A percentile compares a stretch with the other conserved stretches of the same genome.
Evolutionary conservation across 768 basidiomycete genomes (phyloP).

Genomic region (Paxillus rubicundulus): DNA sequence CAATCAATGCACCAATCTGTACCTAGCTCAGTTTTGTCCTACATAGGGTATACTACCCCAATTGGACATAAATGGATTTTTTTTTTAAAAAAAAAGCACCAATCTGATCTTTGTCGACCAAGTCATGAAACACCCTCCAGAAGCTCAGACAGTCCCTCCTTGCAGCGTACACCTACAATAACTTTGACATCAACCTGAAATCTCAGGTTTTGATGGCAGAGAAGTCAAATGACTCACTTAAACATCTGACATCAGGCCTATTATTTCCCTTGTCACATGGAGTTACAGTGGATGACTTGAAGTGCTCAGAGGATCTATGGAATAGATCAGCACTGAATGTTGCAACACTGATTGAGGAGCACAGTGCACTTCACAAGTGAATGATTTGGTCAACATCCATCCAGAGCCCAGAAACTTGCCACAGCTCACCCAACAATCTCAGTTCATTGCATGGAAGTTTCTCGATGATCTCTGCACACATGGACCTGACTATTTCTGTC

Average conservation of each 20-base stretch:
- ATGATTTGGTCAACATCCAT: slow-evolving; percentile 10
- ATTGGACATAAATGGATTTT: too few relatives aligned
- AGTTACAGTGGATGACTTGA: slow-evolving; percentile 24
- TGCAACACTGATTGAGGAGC: neutral
- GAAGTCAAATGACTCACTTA: slow-evolving; percentile 16
- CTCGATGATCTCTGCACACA: too few relatives aligned
- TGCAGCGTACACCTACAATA: slow-evolving; percentile 38
- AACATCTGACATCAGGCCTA: slow-evolving; percentile 24
- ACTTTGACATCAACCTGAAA: slow-evolving; percentile 41
- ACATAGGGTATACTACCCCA: too few relatives aligned
- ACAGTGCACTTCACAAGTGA: neutral
- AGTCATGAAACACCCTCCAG: slow-evolving; percentile 16
- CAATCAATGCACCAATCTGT: slow-evolving; percentile 26
- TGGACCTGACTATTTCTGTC: too few relatives aligned
- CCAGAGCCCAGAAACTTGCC: slow-evolving; percentile 14
- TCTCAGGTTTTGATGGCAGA: slow-evolving; percentile 32
- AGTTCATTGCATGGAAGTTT: slow-evolving; percentile 24
- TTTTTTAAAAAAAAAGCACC: too few relatives aligned
- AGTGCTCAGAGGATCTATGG: slow-evolving; percentile 35
- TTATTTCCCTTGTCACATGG: slow-evolving; percentile 22
- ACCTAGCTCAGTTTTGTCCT: too few relatives aligned
- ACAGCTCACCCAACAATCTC: slow-evolving; percentile 17
- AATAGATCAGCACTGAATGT: slow-evolving; percentile 21
- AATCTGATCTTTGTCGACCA: slow-evolving; percentile 26
- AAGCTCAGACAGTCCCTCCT: slow-evolving; percentile 25